Base-by-base conservation (phyloP, 1,284 basidiomycete genomes). In the Irpex sp. region DNA sequence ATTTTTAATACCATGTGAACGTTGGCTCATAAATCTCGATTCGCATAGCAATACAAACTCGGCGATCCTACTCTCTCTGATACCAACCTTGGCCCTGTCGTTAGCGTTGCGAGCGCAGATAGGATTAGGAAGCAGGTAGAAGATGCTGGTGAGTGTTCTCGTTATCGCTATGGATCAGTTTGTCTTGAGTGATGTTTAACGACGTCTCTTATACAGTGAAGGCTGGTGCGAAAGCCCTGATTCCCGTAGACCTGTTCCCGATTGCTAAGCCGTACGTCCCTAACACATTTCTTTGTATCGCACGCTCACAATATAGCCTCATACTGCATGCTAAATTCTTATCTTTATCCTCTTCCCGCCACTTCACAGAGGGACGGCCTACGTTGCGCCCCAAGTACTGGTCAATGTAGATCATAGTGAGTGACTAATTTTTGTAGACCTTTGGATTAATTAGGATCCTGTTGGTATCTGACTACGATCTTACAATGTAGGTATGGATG, bases 11-110 rank as follows among this genome's bases (percentile, higher is more conserved):
- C 27, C 44, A 10, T 43, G 65, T 22, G 20, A 24, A 15, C n/a
- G 32, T 5, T 32, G 32, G 32, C 32, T 32, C 32, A 32, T 32
- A 32, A 32, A 3, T 32, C 5, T 49, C 38, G 38, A 20, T 45
- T 3, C 22, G 42, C 42, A 20, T 64, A 93, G 94, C 84, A 83
- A 76, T 97, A 97, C 83, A 92, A 90, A 76, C 90, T 99, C 10
- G 97, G 95, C 3, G 96, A 99, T 79, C 97, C 97, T 0, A 94
- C 92, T 0, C 82, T 89, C 63, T 80, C 88, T 6, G 87, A 89
- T 13, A 95, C 92, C 1, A 96, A 92, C 43, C 88, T 99, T 13
- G 97, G 97, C 0, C 97, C 97, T 0, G 97, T 99, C 4, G 93
- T 99, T 74, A 96, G 94, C 73, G 81, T 97, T 2, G 93, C 94